Evolutionary conservation across 2,329 filamentous ascomycete genomes (phyloP), one percentile per base, ranked within the genome.

Genomic region (Colletotrichum echinochloae): DNA sequence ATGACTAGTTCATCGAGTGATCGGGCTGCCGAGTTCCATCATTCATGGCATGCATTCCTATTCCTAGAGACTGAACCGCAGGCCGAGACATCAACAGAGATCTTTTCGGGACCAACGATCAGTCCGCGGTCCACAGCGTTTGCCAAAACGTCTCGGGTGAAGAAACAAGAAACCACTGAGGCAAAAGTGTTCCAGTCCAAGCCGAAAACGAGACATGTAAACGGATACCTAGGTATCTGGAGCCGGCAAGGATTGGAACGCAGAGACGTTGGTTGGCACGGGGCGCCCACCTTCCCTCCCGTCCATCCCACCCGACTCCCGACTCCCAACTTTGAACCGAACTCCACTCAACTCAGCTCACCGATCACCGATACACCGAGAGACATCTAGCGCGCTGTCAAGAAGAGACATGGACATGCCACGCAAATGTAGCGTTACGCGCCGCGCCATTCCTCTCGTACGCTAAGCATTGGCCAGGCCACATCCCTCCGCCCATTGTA

Each of bases 201-300:
- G 48, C 49, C 48, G 56, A 52, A 61, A 61, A 49, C 67, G 67
- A 70, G 64, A 68, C 52, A 59, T 63, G 64, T 37, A 68, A 68
- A 59, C 64, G 59, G 39, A 64, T 41, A n/a, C n/a, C n/a, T n/a
- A 39, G 37, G 6, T 52, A 60, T 67, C 64, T 68, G 41, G 59
- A 67, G 52, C 67, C 41, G 41, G 56, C 46, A 51, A 59, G 57
- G 57, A 59, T 44, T 54, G 49, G 37, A 41, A 57, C 33, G 63
- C 54, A 33, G 51, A 56, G 46, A 56, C 48, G 49, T 35, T 70
- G 56, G 49, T 35, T 70, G 56, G 62, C 62, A 55, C 56, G 7
- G 56, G 63, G 56, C 63, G 51, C 8, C 56, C 56, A 52, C 62
- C 44, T 59, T n/a, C n/a, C 30, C n/a, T 14, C 33, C 12, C 48